Conservation (phyloP, 352 stramenopile species). For the Phytophthora sansomeana region DNA sequence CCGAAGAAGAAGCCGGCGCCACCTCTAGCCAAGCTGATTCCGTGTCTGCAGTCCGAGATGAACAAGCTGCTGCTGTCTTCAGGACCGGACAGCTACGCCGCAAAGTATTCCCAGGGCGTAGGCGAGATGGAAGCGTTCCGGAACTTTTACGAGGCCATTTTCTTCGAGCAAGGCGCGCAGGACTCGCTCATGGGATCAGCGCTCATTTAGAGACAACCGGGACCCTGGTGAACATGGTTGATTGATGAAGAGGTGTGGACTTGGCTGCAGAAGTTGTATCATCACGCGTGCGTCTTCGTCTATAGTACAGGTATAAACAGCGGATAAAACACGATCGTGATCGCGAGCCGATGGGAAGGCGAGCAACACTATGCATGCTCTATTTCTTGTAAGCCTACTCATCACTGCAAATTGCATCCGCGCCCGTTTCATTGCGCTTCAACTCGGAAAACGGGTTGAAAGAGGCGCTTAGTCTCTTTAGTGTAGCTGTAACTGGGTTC, state of each 20-base stretch:
- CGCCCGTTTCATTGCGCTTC: conserved; percentile 21
- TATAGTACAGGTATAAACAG: conserved; percentile 14
- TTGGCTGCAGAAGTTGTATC: not conserved
- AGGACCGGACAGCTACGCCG: conserved; percentile 61
- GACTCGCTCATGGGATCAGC: conserved; percentile 41
- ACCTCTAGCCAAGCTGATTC: conserved; percentile 82
- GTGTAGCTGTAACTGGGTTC: not conserved
- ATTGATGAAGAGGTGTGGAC: conserved; percentile 2
- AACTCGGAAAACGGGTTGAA: conserved; percentile 7
- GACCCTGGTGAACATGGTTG: not conserved
- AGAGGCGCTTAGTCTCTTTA: not conserved
- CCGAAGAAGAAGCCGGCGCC: conserved; percentile 55
- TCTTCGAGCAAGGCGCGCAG: conserved; percentile 69
- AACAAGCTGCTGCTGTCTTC: conserved; percentile 70
- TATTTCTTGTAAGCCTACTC: conserved; percentile 31
- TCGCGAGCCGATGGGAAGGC: conserved; percentile 10
- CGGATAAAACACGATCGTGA: conserved; percentile 14
- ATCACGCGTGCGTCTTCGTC: conserved; percentile 1
- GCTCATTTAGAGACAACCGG: conserved; percentile 45
- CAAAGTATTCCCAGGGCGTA: conserved; percentile 82
- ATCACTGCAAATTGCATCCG: conserved; percentile 17
- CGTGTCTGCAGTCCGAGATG: conserved; percentile 74
- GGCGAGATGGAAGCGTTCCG: conserved; percentile 83
- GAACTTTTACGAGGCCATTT: conserved; percentile 87
- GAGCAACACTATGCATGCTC: conserved; percentile 21